Conservation (phyloP, 257 asterid species). For the Oldenlandia corymbosa region DNA sequence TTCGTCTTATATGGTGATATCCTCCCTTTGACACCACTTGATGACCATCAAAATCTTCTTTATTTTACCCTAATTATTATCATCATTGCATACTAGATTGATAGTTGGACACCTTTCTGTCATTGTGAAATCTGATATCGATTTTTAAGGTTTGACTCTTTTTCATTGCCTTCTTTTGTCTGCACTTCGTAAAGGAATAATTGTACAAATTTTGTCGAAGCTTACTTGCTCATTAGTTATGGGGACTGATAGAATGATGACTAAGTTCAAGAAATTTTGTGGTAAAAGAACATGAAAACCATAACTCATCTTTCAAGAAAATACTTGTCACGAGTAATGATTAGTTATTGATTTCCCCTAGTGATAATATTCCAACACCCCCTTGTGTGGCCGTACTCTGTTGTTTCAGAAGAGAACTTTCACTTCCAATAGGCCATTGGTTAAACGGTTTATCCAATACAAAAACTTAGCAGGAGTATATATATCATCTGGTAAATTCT, state of each 20-base stretch:
- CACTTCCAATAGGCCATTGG: neutral
- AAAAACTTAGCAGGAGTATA: no score
- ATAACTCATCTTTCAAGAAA: neutral
- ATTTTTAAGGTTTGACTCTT: neutral
- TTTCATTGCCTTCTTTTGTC: neutral
- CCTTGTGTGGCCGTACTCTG: constrained; percentile 1
- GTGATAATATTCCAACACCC: neutral
- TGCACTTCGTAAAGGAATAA: neutral
- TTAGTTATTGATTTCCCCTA: constrained; percentile 8
- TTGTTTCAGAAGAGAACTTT: neutral
- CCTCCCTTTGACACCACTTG: neutral
- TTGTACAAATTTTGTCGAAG: neutral
- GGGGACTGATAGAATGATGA: no score
- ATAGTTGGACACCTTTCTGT: neutral
- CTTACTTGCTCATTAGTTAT: no score
- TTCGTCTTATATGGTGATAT: neutral
- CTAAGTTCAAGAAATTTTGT: neutral
- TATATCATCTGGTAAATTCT: no score
- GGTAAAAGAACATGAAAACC: neutral
- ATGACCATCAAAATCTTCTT: neutral
- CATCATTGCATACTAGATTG: neutral
- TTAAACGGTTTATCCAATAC: neutral
- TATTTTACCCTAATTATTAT: neutral
- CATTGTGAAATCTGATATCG: neutral
- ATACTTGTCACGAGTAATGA: constrained; percentile 5